Evolutionary conservation across 306 rosid species (phyloP), one percentile per base, ranked within the genome.

Genomic region (Cyclanthera cordifolia): DNA sequence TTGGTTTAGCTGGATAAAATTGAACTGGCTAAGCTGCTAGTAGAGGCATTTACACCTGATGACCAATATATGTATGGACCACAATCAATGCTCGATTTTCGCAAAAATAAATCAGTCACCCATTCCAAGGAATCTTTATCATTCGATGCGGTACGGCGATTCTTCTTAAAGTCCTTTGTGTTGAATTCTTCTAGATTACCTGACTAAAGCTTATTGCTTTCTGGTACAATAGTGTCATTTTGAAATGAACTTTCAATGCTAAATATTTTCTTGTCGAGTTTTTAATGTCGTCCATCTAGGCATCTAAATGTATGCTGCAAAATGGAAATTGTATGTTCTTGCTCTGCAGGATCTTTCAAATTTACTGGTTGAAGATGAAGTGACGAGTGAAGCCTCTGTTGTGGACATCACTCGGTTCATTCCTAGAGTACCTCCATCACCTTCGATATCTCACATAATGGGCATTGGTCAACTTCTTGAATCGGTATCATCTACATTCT

Each of bases 381-480:
- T 79, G 9, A 78, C 72, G 57, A 90, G 97, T 73, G 99, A 94
- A 82, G 88, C 84, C 74, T 88, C 99, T 43, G 95, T 90, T 49
- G 82, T 85, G 27, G 91, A 86, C 71, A 69, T 87, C 58, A 75
- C 91, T 71, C 80, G 85, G 47, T 87, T 90, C 78, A 79, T 86
- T 73, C 90, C 96, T 16, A 87, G 76, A 82, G 74, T 82, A 69
- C 86, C 87, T 13, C 50, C 82, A 23, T 77, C 95, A 55, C 84
- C 96, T 66, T 79, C 86, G 4, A 46, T 71, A 20, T 72, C 95
- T 34, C 87, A 72, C 55, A 84, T 93, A 67, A 86, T 94, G 79
- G 84, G 97, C 83, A 84, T 94, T 19, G 95, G 99, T 68, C 97
- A 88, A 79, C 97, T 94, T 74, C 70, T 94, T 74, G 91, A 94